Evolutionary conservation across 202 grass and related monocot species (phyloP).

Genomic region (Hordeum pubiflorum): DNA sequence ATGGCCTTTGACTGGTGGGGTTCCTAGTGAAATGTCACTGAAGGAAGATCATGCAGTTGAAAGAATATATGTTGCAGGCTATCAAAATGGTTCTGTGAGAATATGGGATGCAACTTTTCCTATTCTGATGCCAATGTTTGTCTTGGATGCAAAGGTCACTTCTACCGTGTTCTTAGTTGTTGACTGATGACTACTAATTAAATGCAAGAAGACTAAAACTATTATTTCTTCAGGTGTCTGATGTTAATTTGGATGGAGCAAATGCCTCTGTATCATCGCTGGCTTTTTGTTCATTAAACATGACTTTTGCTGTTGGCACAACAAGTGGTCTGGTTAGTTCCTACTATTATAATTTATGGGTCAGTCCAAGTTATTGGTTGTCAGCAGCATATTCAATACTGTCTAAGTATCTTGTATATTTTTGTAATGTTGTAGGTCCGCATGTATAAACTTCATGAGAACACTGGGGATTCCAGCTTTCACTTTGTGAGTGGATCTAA

Average conservation of each 20-base stretch:
- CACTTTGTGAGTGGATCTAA: slow-evolving; percentile 68
- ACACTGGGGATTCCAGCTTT: slow-evolving; percentile 61
- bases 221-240: slow-evolving; percentile 51
- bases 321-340: slow-evolving; percentile 90
- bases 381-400: slow-evolving; percentile 13
- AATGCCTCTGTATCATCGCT: slow-evolving; percentile 69
- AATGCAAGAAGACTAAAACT: not conserved
- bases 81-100: slow-evolving; percentile 96
- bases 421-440: slow-evolving; percentile 52
- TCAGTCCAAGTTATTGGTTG: slow-evolving; percentile 8
- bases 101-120: slow-evolving; percentile 93
- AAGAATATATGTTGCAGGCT: slow-evolving; percentile 85
- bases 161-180: slow-evolving; percentile 6
- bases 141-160: slow-evolving; percentile 71
- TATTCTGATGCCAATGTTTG: slow-evolving; percentile 66
- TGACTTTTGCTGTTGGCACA: slow-evolving; percentile 82
- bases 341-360: slow-evolving; percentile 29
- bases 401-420: not conserved
- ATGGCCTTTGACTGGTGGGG: slow-evolving; percentile 97
- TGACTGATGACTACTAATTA: not conserved
- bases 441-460: slow-evolving; percentile 79
- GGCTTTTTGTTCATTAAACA: slow-evolving; percentile 59
- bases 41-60: slow-evolving; percentile 51
- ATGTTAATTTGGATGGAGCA: slow-evolving; percentile 47
- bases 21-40: slow-evolving; percentile 79